Percentiles rank a stretch among this genome's conserved stretches.
phyloP scores from a whole-genome alignment of 2,329 filamentous ascomycete genomes.

The Fusarium sp. region DNA sequence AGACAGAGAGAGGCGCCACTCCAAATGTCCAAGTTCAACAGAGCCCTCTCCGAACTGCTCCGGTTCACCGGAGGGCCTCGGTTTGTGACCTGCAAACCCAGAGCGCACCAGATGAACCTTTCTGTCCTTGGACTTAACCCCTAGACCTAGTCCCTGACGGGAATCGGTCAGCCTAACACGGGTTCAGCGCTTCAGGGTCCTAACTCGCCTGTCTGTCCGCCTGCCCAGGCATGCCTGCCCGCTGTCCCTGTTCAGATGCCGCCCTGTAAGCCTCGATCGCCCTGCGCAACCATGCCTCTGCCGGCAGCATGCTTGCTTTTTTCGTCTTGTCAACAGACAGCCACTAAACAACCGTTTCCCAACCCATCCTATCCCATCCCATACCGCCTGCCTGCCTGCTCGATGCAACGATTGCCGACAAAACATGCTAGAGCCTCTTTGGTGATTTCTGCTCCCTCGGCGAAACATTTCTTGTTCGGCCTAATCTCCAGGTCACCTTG shows the following conservation, averaged over 20 bases:
- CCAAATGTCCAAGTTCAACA: constrained; percentile 18
- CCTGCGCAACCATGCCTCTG: constrained; percentile 6
- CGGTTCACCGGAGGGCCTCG: not conserved
- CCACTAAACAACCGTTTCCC: constrained; percentile 34
- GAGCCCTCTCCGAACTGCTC: not conserved
- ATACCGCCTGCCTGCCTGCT: constrained; percentile 3
- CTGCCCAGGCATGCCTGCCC: not conserved
- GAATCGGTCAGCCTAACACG: constrained; percentile 2
- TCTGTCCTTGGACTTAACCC: constrained; percentile 8
- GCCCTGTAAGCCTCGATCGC: constrained; percentile 11
- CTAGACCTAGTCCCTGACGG: constrained; percentile 4
- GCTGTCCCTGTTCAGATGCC: constrained; percentile 21
- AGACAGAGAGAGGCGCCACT: constrained; percentile 23
- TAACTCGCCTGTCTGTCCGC: not conserved
- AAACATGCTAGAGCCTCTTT: constrained; percentile 18
- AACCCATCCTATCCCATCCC: constrained; percentile 10
- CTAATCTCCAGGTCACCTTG: constrained; percentile 9
- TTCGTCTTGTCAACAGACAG: constrained; percentile 13
- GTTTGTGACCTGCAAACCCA: not conserved
- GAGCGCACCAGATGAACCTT: constrained; percentile 1
- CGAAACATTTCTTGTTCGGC: constrained; percentile 3
- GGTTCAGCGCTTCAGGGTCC: not conserved
- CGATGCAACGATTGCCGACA: constrained; percentile 18
- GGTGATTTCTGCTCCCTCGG: constrained; percentile 11
- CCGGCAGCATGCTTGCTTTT: constrained; percentile 17